These are phyloP conservation scores for Drechmeria coniospora DNA, from an alignment of 2,329 filamentous ascomycete species.

Conservation along the genomic window DNA sequence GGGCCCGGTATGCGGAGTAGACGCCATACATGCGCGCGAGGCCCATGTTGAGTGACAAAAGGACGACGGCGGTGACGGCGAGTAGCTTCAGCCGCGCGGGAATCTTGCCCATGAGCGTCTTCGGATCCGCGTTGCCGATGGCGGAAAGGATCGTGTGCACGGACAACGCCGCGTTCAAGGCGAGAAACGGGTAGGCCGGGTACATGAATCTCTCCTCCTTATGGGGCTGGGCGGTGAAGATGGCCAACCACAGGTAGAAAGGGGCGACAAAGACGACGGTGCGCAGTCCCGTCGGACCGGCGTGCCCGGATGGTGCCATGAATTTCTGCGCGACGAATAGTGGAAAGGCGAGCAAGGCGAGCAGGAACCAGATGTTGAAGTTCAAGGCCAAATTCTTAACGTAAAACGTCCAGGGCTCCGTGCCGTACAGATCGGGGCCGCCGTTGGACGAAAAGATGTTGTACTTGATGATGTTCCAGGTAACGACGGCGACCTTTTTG, in stretches of 20 bases:
- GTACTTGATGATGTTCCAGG: constrained; percentile 89
- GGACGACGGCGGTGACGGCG: constrained; percentile 41
- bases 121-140: constrained; percentile 55
- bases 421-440: constrained; percentile 86
- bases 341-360: constrained; percentile 61
- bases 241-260: constrained; percentile 86
- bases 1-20: constrained; percentile 70
- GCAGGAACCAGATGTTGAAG: constrained; percentile 86
- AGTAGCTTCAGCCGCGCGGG: constrained; percentile 60
- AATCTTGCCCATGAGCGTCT: constrained; percentile 52
- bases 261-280: constrained; percentile 66
- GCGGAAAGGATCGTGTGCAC: constrained; percentile 66
- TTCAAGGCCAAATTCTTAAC: constrained; percentile 81
- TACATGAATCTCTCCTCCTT: constrained; percentile 99
- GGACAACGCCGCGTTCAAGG: constrained; percentile 73
- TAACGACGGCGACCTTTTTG: constrained; percentile 58
- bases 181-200: constrained; percentile 79
- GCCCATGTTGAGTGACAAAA: constrained; percentile 50
- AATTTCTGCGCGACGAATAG: constrained; percentile 61
- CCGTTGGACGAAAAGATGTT: constrained; percentile 76
- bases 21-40: constrained; percentile 61
- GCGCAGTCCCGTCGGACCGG: constrained; percentile 55
- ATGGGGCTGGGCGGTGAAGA: constrained; percentile 86
- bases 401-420: constrained; percentile 95
- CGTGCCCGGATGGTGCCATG: constrained; percentile 42